Conservation (phyloP, 2,329 filamentous ascomycete species). For the Trichoderma sp. region DNA sequence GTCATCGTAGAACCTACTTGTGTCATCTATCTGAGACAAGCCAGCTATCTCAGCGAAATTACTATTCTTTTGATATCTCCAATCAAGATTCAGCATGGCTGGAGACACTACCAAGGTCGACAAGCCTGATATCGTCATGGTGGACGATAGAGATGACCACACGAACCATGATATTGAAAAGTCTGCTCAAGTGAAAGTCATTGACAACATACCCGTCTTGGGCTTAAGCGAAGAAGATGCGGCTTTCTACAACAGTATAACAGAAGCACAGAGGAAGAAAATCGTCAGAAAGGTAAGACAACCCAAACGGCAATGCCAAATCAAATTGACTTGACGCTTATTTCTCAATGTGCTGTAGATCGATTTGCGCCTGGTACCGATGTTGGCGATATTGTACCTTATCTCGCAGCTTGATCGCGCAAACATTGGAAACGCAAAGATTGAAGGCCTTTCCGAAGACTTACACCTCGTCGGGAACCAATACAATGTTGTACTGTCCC, state of each 20-base stretch:
- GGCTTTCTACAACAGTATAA: not conserved
- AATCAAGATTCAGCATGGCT: not conserved
- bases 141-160: not conserved
- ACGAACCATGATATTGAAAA: not conserved
- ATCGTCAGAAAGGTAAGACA: conserved; percentile 1
- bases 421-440: conserved; percentile 25
- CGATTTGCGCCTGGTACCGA: not conserved
- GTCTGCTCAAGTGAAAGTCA: not conserved
- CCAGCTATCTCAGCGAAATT: not conserved
- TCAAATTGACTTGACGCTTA: not conserved
- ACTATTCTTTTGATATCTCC: not conserved
- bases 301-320: rapidly evolving
- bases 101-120: not conserved
- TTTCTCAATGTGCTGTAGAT: not conserved
- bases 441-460: conserved; percentile 26
- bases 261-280: not conserved
- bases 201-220: not conserved
- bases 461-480: conserved; percentile 24
- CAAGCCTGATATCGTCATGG: not conserved
- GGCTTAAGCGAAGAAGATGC: conserved; percentile 3
- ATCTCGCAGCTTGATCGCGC: conserved; percentile 6
- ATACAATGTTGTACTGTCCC: conserved; percentile 26
- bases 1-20: not conserved
- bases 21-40: not conserved
- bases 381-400: conserved; percentile 5